Base-by-base conservation (phyloP, 2,329 filamentous ascomycete genomes). In the Botrytis fabae region DNA sequence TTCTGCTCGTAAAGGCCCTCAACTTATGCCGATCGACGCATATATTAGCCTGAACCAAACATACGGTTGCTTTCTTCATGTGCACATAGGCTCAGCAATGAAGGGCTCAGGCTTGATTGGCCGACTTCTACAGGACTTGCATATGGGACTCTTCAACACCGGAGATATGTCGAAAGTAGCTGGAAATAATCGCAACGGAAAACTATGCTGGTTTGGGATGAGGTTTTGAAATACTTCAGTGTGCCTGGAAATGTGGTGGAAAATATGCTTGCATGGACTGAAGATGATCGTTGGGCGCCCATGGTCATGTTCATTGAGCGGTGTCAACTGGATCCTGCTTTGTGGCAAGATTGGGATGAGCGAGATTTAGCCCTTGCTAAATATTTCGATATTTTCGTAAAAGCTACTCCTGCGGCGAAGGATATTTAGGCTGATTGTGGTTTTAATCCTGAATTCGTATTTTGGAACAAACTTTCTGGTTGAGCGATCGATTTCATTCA, bases 261-360 rank as follows among this genome's bases (percentile, higher is more conserved):
- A n/a, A 16, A 8, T 4, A 68, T 68, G 48, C n/a, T 57, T 25
- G 42, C 16, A 42, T 68, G 48, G 48, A 20, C 10, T 42, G 48
- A 68, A n/a, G 48, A 68, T 25, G 35, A 57, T 1, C 65, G 65
- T 7, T 68, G 48, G 35, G n/a, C 35, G 2, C 65, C 65, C 4
- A 40, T 68, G 35, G 48, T 68, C 16, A 68, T 57, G 35, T 68
- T 68, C 18, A 25, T 68, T 68, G 65, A 68, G 65, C 48, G 48
- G 6, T 68, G 25, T 51, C 48, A 68, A 38, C 32, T 68, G 16
- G 10, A 57, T 28, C n/a, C 4, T 20, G 35, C 35, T 22, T 25
- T 68, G 25, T 68, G 65, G 48, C 35, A 68, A 22, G n/a, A 42
- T 28, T 68, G 65, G 48, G 18, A 42, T 20, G 16, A 32, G 9